Evolutionary conservation across 305 asterid species (phyloP), one percentile per base, ranked within the genome.

Genomic region (Fraxinus angustifolia): DNA sequence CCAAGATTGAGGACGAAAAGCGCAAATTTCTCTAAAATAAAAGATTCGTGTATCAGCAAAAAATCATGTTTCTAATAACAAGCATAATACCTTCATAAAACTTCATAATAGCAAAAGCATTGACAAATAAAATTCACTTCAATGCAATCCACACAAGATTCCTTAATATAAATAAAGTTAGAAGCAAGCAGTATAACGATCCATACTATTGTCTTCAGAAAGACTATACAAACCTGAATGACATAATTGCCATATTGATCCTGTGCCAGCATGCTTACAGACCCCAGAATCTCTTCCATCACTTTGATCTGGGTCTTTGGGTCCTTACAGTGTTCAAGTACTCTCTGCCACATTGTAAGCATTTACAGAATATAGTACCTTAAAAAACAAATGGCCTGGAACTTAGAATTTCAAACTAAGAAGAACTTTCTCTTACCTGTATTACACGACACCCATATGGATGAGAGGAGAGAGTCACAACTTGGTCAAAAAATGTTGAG

Each of bases 391-490:
- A 11, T 26, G 73, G 35, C 35, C n/a, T 26, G 35, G 73, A 65
- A 65, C 73, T 65, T 65, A 38, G 3, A 33, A 65, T 8, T 23
- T 60, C 35, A 26, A 65, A 26, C 35, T 11, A 65, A 65, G 8
- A 65, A 56, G 50, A 79, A 38, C 73, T 68, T 67, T 38, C 19
- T n/a, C 73, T 73, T 76, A 92, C 98, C 94, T 95, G 98, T 79
- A 94, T 92, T 38, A 94, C 99, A 75, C 98, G 99, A 79, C 99
- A 96, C 60, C 99, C 99, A 87, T 96, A 96, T 35, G 99, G 98
- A 87, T 96, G 99, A 45, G 97, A 90, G 35, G 99, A 96, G 10
- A 96, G 96, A 31, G 93, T 93, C 82, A 96, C 93, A 73, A 96
- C 98, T 92, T 96, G 98, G 83, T 93, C 97, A 76, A 85, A 94